A percentile compares a stretch with the other conserved stretches of the same genome.
Evolutionary conservation across 768 basidiomycete species (phyloP).

Genomic region (Daedaleopsis nitida): DNA sequence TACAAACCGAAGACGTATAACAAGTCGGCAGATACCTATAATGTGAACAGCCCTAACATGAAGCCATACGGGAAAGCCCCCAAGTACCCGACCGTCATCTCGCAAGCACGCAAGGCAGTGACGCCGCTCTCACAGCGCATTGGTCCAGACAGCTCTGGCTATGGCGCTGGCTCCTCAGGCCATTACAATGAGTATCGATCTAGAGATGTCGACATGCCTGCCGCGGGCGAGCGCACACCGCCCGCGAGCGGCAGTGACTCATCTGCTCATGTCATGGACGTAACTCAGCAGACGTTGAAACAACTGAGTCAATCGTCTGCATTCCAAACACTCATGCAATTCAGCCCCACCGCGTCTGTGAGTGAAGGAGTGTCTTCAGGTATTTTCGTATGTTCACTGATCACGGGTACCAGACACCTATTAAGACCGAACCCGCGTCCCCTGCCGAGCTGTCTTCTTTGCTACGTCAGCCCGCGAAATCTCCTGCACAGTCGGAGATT

Average conservation of each 20-base stretch:
- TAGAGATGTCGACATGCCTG: slow-evolving; percentile 7
- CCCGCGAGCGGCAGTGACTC: slow-evolving; percentile 2
- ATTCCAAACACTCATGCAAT: slow-evolving; percentile 17
- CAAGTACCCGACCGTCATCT: slow-evolving; percentile 13
- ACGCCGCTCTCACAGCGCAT: slow-evolving; percentile 12
- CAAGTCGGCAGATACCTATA: slow-evolving; percentile 6
- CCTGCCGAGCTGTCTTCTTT: slow-evolving; percentile 5
- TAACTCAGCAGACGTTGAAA: slow-evolving; percentile 17
- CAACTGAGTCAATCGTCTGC: slow-evolving; percentile 23
- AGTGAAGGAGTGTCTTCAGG: not conserved
- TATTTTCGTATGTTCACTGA: not conserved
- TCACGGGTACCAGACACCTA: not conserved
- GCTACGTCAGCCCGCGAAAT: not conserved
- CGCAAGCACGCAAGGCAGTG: slow-evolving; percentile 9
- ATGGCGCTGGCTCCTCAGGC: not conserved
- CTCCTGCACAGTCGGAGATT: slow-evolving; percentile 12
- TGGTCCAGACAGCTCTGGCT: not conserved
- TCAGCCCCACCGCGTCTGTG: not conserved
- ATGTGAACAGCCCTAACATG: not conserved
- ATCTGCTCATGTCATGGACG: slow-evolving; percentile 3
- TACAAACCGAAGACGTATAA: slow-evolving; percentile 19
- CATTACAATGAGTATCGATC: slow-evolving; percentile 2
- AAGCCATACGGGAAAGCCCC: slow-evolving; percentile 19
- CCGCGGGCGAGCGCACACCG: not conserved
- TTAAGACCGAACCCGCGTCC: slow-evolving; percentile 11